Percentiles rank a stretch among this genome's conserved stretches.
Evolutionary conservation across 2,329 filamentous ascomycete genomes (phyloP).

Genomic region (Colletotrichum sublineola): DNA sequence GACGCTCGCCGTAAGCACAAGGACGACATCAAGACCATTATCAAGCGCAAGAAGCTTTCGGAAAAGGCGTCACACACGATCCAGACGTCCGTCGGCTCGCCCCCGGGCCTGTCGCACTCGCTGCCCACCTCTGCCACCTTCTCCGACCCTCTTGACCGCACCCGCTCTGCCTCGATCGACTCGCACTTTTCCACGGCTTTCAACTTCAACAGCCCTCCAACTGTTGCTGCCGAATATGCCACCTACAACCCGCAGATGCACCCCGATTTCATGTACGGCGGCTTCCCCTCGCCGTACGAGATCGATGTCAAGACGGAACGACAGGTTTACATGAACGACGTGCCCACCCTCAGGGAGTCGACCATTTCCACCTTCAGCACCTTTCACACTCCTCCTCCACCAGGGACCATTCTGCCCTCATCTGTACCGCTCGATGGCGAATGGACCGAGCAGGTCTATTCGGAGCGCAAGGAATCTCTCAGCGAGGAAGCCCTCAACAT

Average conservation of each 20-base stretch:
- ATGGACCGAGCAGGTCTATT: conserved; percentile 78
- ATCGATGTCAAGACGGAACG: conserved; percentile 96
- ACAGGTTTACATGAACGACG: conserved; percentile 92
- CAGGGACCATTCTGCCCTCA: conserved; percentile 75
- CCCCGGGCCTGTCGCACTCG: conserved; percentile 84
- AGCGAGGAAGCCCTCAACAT: conserved; percentile 76
- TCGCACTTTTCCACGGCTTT: conserved; percentile 82
- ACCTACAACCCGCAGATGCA: conserved; percentile 75
- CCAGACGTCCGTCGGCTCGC: conserved; percentile 72
- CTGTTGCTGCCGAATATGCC: conserved; percentile 65
- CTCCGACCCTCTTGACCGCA: conserved; percentile 79
- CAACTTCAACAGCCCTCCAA: conserved; percentile 76
- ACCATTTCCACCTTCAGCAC: conserved; percentile 93
- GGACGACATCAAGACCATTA: conserved; percentile 95
- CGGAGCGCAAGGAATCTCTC: conserved; percentile 77
- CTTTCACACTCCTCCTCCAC: conserved; percentile 82
- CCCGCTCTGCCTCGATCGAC: conserved; percentile 82
- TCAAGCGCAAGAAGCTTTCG: conserved; percentile 94
- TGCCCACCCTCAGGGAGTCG: conserved; percentile 87
- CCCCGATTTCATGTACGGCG: conserved; percentile 68
- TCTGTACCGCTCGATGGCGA: conserved; percentile 72
- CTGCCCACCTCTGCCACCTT: conserved; percentile 84
- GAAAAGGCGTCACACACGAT: conserved; percentile 80
- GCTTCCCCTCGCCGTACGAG: conserved; percentile 82
- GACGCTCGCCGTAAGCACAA: conserved; percentile 89